Evolutionary conservation across 2,329 filamentous ascomycete species (phyloP), one percentile per base, ranked within the genome.

Genomic region (Aspergillus udagawae): DNA sequence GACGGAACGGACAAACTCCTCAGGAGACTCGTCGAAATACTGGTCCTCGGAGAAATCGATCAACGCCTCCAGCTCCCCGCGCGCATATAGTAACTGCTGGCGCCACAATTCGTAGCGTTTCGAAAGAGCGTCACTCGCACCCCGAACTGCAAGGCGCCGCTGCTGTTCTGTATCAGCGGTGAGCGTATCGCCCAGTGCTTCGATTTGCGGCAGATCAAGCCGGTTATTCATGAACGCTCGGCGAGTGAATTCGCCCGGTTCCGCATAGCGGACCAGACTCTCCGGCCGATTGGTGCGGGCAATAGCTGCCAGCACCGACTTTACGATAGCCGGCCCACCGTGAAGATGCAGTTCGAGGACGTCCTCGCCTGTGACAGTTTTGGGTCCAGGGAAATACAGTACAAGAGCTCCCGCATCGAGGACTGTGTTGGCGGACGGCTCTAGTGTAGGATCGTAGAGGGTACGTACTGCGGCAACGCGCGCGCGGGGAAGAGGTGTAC

Each of bases 41-140:
- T 99, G 93, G 68, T 97, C 94, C 72, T 99, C 94, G 1, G 91
- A 89, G 71, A 99, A 99, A 74, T 99, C 94, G 60, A 99, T 97
- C 64, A 99, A 77, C 0, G 94, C 94, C 75, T 99, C 94, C 42
- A 99, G 82, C 75, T 97, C 92, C 9, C 91, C 94, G 1, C 94
- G 85, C 9, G 92, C 92, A 60, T 88, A 82, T 6, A 97, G 79
- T 20, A 99, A 77, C 62, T 86, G 81, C 61, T 84, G 79, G 27
- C 93, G 86, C 94, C 94, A 99, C 9, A 68, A 67, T 64, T 97
- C 92, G 72, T 99, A 99, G 20, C 86, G 86, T 58, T 82, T 80
- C 0, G 90, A 86, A 12, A 97, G 79, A 0, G 80, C 76, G 23
- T 87, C 87, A 3, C 86, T 89, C 29, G 86, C 86, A 6, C 92